phyloP scores from a whole-genome alignment of 495 filamentous ascomycete genomes.

The Usnea hakonensis region DNA sequence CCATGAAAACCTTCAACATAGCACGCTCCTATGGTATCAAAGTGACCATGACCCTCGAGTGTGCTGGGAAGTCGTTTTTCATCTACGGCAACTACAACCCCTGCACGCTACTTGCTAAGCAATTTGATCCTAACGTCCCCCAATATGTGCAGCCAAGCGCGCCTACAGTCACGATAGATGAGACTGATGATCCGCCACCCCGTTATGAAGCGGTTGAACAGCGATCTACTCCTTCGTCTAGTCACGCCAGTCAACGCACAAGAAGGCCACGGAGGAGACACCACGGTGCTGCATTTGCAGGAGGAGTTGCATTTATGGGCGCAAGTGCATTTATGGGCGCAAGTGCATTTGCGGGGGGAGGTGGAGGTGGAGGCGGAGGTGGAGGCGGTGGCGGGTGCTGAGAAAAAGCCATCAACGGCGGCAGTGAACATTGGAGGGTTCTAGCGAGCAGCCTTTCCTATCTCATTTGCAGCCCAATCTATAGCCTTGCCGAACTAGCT shows the following conservation, averaged over 20 bases:
- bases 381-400: too few species aligned
- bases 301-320: too few species aligned
- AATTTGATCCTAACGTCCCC: background rate
- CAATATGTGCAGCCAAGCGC: background rate
- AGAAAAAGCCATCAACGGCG: too few species aligned
- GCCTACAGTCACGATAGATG: background rate
- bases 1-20: constrained; percentile 5
- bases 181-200: background rate
- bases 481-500: too few species aligned
- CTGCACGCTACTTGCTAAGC: background rate
- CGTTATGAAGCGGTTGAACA: background rate
- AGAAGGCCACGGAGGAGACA: background rate
- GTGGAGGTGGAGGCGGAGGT: too few species aligned
- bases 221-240: background rate
- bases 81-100: background rate
- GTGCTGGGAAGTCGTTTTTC: background rate
- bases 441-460: too few species aligned
- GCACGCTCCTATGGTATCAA: background rate
- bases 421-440: too few species aligned
- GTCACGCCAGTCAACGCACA: background rate
- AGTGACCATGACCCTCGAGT: background rate
- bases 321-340: too few species aligned
- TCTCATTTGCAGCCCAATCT: too few species aligned
- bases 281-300: too few species aligned
- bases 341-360: too few species aligned